Evolutionary conservation across 192 early-diverging fungal genomes (phyloP).

Genomic region (Geosiphon pyriformis): DNA sequence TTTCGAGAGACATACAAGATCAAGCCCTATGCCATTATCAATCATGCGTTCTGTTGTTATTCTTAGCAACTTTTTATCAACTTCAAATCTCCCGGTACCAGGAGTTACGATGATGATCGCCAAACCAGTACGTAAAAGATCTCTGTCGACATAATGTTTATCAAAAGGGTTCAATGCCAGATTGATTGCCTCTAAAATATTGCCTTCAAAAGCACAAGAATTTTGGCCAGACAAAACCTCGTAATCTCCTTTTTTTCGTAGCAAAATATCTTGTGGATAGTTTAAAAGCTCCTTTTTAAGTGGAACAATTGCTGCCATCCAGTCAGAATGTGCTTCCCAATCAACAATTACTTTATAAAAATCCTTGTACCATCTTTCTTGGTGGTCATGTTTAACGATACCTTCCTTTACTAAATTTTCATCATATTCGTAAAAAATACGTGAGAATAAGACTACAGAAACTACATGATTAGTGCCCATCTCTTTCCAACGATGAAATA

Average conservation of each 20-base stretch:
- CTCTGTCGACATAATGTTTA: constrained; percentile 91
- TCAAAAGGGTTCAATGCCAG: constrained; percentile 93
- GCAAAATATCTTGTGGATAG: constrained; percentile 64
- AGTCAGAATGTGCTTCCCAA: constrained; percentile 79
- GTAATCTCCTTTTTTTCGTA: constrained; percentile 41
- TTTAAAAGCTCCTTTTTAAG: constrained; percentile 73
- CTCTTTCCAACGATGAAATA: constrained; percentile 83
- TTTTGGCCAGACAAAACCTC: constrained; percentile 67
- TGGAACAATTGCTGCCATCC: constrained; percentile 56
- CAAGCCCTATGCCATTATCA: constrained; percentile 83
- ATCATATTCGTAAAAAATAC: constrained; percentile 69
- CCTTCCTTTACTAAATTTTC: constrained; percentile 41
- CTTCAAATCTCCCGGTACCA: constrained; percentile 84
- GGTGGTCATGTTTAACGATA: constrained; percentile 39
- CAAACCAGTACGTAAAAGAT: constrained; percentile 83
- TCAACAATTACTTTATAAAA: constrained; percentile 94
- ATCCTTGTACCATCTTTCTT: constrained; percentile 75
- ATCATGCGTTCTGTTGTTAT: constrained; percentile 94
- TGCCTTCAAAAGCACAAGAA: constrained; percentile 85
- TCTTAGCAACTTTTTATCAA: constrained; percentile 76
- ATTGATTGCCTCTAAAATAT: constrained; percentile 94
- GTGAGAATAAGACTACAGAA: constrained; percentile 90
- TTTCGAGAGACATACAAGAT: constrained; percentile 86
- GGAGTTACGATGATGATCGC: constrained; percentile 87
- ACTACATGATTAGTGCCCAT: constrained; percentile 86